Evolutionary conservation across 2,329 filamentous ascomycete genomes (phyloP), one percentile per base, ranked within the genome.

Genomic region (Nemania serpens): DNA sequence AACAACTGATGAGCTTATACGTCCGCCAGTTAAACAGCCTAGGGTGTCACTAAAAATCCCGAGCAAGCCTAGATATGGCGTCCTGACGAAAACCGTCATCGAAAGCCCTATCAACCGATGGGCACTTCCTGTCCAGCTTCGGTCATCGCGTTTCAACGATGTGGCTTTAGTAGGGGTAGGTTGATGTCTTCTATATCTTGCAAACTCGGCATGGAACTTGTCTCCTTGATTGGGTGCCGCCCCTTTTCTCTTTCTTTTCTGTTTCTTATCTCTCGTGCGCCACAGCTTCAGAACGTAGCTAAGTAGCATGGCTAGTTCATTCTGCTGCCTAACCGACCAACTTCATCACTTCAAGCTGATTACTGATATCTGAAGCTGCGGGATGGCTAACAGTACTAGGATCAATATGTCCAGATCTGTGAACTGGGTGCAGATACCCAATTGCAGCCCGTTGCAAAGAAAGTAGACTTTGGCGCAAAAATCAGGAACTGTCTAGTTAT

Each of bases 401-500:
- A 96, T 66, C 84, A 90, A 64, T 91, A 87, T 68, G 84, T 99
- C 46, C 89, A 94, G 67, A 86, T 98, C 65, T 90, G 88, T 68
- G 90, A 96, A 73, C 83, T 95, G 2, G 80, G 81, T 5, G 80
- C 81, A 46, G 85, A 90, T 71, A 88, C 88, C 1, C 88, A 90
- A 69, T 82, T 97, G 22, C 85, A 88, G 65, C 87, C 92, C 70
- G 80, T 97, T n/a, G 81, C 84, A n/a, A 84, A 85, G 62, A 96
- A 93, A 75, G 82, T 83, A 42, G 88, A 97, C 72, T 94, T 98
- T 73, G 87, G 88, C 55, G 84, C 86, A 34, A 84, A 87, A 45
- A 97, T 98, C 65, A 82, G 90, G 62, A 90, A 91, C 69, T 92
- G 92, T 4, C 85, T 85, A 59, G 87, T 93, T 13, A 84, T 98